Percentiles rank a stretch among this genome's conserved stretches.
These are phyloP conservation scores for Xylaria bambusicola DNA, from an alignment of 495 filamentous ascomycete genomes.

Conservation along the genomic window DNA sequence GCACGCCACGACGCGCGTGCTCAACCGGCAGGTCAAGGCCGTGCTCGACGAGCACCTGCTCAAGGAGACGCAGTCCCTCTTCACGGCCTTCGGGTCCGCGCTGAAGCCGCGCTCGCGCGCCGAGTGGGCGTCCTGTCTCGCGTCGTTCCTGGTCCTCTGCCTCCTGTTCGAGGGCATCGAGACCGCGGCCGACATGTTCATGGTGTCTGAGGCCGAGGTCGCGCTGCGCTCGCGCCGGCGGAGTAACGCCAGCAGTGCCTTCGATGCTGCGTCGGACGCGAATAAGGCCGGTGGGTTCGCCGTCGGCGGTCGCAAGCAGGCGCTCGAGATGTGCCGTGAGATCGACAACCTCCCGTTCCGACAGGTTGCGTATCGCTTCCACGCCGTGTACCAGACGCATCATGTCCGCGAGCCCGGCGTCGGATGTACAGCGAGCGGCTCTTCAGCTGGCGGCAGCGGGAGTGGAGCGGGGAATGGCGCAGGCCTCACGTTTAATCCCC, in stretches of 20 bases:
- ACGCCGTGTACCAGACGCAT: constrained; percentile 55
- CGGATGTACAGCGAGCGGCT: neutral
- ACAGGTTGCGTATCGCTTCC: constrained; percentile 55
- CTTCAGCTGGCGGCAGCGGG: neutral
- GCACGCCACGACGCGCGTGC: constrained; percentile 44
- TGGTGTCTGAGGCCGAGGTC: constrained; percentile 51
- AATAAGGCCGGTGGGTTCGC: constrained; percentile 39
- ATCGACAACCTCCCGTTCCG: constrained; percentile 55
- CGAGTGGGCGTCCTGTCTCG: constrained; percentile 55
- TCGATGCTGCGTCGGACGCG: constrained; percentile 29
- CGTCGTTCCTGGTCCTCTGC: constrained; percentile 51
- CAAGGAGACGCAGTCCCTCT: constrained; percentile 46
- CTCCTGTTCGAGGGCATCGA: constrained; percentile 56
- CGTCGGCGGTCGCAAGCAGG: constrained; percentile 9
- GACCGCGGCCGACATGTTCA: constrained; percentile 50
- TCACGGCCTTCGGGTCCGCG: constrained; percentile 48
- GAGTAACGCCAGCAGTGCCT: neutral
- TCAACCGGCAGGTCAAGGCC: constrained; percentile 55
- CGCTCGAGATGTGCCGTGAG: constrained; percentile 39
- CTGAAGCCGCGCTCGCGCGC: constrained; percentile 50
- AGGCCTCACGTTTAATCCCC: constrained; percentile 43
- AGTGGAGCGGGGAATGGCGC: neutral
- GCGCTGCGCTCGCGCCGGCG: constrained; percentile 31
- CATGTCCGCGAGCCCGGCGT: constrained; percentile 39
- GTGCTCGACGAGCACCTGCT: constrained; percentile 51